phyloP scores from a whole-genome alignment of 177 flowering plant species.

The Tripterygium wilfordii region DNA sequence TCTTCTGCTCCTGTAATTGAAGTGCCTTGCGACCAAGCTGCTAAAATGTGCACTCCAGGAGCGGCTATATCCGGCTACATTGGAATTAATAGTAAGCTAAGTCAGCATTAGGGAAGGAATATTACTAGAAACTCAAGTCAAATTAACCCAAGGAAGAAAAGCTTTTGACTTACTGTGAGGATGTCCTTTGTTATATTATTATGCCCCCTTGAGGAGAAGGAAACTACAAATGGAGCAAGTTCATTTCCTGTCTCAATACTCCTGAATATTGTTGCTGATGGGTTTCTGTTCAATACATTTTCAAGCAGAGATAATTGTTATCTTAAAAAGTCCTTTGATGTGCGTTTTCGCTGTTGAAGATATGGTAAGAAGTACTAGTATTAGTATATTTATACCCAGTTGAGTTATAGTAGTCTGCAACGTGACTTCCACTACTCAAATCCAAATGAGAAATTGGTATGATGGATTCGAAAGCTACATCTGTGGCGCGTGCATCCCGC shows the following conservation, averaged over 20 bases:
- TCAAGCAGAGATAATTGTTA: too few relatives aligned
- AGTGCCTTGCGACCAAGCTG: conserved; percentile 45
- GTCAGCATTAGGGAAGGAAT: background rate
- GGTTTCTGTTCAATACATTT: conserved; percentile 17
- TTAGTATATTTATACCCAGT: conserved; percentile 22
- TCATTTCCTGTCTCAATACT: conserved; percentile 10
- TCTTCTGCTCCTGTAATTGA: conserved; percentile 11
- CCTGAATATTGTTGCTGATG: conserved; percentile 21
- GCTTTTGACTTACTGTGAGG: conserved; percentile 23
- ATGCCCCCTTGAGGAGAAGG: conserved; percentile 41
- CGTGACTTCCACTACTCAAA: background rate
- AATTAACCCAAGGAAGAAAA: background rate
- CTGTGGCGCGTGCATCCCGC: conserved; percentile 2
- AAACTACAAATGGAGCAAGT: conserved; percentile 17
- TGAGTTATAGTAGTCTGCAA: conserved; percentile 9
- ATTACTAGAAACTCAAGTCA: background rate
- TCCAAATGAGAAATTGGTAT: conserved; percentile 18
- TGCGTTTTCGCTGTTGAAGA: too few relatives aligned
- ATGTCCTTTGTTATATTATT: conserved; percentile 15
- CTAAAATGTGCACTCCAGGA: conserved; percentile 64
- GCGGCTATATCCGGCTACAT: conserved; percentile 70
- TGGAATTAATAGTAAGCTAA: background rate
- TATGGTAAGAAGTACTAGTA: too few relatives aligned
- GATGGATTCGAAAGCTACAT: conserved; percentile 7
- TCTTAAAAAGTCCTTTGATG: too few relatives aligned